Evolutionary conservation across 1,139 yeast genomes (phyloP).

Genomic region (Saccharomyces hybrid): DNA sequence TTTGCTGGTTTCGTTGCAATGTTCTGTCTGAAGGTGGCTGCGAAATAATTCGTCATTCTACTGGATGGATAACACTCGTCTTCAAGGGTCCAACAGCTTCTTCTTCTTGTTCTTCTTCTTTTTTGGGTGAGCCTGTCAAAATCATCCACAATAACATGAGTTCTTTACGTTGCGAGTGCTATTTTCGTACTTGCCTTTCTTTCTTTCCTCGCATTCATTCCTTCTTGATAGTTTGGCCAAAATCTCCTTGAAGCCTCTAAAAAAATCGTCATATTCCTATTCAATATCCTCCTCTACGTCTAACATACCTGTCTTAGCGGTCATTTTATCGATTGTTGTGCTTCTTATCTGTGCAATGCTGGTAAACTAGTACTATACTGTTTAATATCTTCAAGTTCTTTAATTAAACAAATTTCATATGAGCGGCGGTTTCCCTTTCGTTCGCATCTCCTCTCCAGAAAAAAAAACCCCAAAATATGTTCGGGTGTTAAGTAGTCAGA

Average conservation of each 20-base stretch:
- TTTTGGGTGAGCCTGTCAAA: not conserved
- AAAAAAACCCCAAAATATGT: not conserved
- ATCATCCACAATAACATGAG: not conserved
- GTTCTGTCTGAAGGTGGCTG: not conserved
- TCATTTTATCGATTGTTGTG: not conserved
- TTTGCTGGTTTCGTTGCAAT: not conserved
- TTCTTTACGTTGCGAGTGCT: not conserved
- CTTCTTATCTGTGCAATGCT: not conserved
- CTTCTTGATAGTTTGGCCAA: not conserved
- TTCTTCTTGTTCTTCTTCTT: too few species aligned
- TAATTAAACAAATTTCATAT: not conserved
- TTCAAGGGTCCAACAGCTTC: not conserved
- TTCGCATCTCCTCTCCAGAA: not conserved
- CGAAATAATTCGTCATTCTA: not conserved
- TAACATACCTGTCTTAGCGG: not conserved
- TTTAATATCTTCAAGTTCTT: not conserved
- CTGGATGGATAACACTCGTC: not conserved
- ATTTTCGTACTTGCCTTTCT: not conserved
- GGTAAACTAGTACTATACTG: not conserved
- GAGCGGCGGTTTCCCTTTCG: not conserved
- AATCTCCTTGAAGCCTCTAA: not conserved
- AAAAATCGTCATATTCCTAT: not conserved
- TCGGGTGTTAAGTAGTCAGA: not conserved
- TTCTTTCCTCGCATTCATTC: not conserved
- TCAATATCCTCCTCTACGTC: not conserved